phyloP scores from a whole-genome alignment of 768 basidiomycete species.

The Lyophyllum semitale region DNA sequence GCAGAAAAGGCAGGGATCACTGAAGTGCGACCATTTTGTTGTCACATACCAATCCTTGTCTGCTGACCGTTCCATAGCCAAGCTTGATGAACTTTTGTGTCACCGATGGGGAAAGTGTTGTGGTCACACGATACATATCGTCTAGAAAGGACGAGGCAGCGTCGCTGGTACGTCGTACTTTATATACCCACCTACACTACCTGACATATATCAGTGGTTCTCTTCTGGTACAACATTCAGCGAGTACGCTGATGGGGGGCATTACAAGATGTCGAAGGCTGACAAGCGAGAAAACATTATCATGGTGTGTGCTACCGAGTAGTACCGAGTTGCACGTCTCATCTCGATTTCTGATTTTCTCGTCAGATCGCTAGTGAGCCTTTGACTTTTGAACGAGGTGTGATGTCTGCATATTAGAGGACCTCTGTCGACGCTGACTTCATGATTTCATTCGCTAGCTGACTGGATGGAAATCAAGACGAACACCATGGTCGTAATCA shows the following conservation, averaged over 20 bases:
- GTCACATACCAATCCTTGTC: background rate
- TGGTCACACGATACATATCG: constrained; percentile 94
- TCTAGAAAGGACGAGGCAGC: constrained; percentile 92
- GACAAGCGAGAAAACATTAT: constrained; percentile 97
- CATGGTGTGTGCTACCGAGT: constrained; percentile 52
- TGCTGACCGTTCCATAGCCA: constrained; percentile 47
- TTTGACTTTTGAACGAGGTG: constrained; percentile 93
- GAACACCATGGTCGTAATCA: constrained; percentile 94
- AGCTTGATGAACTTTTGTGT: constrained; percentile 95
- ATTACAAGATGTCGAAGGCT: constrained; percentile 93
- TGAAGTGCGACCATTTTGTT: constrained; percentile 50
- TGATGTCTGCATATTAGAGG: constrained; percentile 5
- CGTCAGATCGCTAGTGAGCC: constrained; percentile 85
- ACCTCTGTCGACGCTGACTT: constrained; percentile 2
- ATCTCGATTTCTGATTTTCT: constrained; percentile 12
- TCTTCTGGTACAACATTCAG: constrained; percentile 94
- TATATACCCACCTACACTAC: background rate
- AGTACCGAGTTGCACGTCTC: constrained; percentile 11
- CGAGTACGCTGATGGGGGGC: constrained; percentile 84
- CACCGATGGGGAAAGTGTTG: constrained; percentile 91
- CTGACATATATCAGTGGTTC: constrained; percentile 65
- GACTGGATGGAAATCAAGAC: constrained; percentile 99
- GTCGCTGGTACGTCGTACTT: constrained; percentile 58
- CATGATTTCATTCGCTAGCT: constrained; percentile 39
- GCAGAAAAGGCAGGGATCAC: constrained; percentile 71